Evolutionary conservation across 192 early-diverging fungal genomes (phyloP).

Genomic region (Coemansia brasiliensis): DNA sequence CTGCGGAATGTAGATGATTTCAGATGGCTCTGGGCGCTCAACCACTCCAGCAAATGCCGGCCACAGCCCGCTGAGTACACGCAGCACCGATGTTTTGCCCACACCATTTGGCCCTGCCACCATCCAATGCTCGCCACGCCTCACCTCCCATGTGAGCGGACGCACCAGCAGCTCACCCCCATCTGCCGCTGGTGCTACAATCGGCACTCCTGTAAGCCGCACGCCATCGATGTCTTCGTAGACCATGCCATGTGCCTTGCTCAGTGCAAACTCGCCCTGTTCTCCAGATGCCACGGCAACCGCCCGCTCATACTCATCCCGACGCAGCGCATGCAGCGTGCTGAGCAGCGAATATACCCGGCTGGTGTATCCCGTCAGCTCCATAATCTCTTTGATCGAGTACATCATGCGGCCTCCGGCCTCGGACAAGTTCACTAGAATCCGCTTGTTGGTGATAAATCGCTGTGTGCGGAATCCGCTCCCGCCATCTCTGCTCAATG

Average conservation of each 20-base stretch:
- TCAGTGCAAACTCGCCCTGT: constrained; percentile 20
- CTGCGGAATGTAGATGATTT: constrained; percentile 98
- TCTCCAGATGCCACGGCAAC: neutral
- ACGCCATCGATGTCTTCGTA: constrained; percentile 67
- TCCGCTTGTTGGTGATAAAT: constrained; percentile 90
- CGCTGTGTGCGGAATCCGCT: constrained; percentile 67
- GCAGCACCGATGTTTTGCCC: constrained; percentile 90
- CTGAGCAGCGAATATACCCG: constrained; percentile 85
- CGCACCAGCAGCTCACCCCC: constrained; percentile 89
- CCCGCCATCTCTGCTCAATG: constrained; percentile 13
- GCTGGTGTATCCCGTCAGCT: constrained; percentile 85
- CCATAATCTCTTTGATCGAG: constrained; percentile 89
- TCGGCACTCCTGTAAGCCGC: constrained; percentile 85
- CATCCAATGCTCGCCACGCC: constrained; percentile 89
- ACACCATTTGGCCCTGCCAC: constrained; percentile 95
- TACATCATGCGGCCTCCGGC: constrained; percentile 97
- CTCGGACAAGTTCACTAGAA: constrained; percentile 86
- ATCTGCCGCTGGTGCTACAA: constrained; percentile 72
- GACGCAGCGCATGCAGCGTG: constrained; percentile 77
- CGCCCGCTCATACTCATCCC: constrained; percentile 56
- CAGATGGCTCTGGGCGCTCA: constrained; percentile 69
- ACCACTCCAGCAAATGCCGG: constrained; percentile 82
- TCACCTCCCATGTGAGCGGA: constrained; percentile 81
- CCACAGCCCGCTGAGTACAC: constrained; percentile 96
- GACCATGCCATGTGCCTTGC: constrained; percentile 17